Percentiles rank a stretch among this genome's conserved stretches.
phyloP scores from a whole-genome alignment of 2,329 filamentous ascomycete species.

The Gaeumannomyces tritici region DNA sequence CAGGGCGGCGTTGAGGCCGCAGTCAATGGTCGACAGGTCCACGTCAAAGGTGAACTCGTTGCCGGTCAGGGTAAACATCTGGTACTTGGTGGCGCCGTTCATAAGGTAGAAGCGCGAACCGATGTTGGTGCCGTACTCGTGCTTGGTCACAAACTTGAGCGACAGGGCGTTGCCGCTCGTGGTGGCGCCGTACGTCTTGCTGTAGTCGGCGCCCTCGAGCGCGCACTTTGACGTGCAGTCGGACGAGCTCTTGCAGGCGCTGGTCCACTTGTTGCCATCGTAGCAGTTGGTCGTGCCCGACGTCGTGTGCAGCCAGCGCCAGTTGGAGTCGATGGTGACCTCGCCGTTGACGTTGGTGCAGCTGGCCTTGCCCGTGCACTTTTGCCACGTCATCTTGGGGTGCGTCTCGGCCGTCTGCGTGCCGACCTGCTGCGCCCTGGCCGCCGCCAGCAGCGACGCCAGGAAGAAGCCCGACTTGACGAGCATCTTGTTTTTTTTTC shows the following conservation, averaged over 20 bases:
- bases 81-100: slow-evolving; percentile 19
- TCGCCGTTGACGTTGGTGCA: slow-evolving; percentile 30
- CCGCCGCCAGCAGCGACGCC: slow-evolving; percentile 20
- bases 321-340: slow-evolving; percentile 37
- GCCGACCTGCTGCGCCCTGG: slow-evolving; percentile 28
- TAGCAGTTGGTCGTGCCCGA: slow-evolving; percentile 37
- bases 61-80: slow-evolving; percentile 46
- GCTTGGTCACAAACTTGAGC: slow-evolving; percentile 38
- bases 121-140: slow-evolving; percentile 26
- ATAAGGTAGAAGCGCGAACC: slow-evolving; percentile 23
- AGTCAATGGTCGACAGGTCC: slow-evolving; percentile 51
- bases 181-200: slow-evolving; percentile 31
- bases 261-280: slow-evolving; percentile 23
- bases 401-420: slow-evolving; percentile 26
- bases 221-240: slow-evolving; percentile 21
- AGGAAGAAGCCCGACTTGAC: slow-evolving; percentile 4
- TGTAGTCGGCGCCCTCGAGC: slow-evolving; percentile 30
- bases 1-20: slow-evolving; percentile 44
- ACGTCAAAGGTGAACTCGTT: slow-evolving; percentile 58
- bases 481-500: background rate
- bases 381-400: slow-evolving; percentile 31
- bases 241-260: slow-evolving; percentile 5
- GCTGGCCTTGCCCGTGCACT: slow-evolving; percentile 28
- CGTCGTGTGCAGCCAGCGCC: slow-evolving; percentile 36
- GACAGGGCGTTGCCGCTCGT: slow-evolving; percentile 31